Base-by-base conservation (phyloP, 2,329 filamentous ascomycete species). In the Penicillium palitans region DNA sequence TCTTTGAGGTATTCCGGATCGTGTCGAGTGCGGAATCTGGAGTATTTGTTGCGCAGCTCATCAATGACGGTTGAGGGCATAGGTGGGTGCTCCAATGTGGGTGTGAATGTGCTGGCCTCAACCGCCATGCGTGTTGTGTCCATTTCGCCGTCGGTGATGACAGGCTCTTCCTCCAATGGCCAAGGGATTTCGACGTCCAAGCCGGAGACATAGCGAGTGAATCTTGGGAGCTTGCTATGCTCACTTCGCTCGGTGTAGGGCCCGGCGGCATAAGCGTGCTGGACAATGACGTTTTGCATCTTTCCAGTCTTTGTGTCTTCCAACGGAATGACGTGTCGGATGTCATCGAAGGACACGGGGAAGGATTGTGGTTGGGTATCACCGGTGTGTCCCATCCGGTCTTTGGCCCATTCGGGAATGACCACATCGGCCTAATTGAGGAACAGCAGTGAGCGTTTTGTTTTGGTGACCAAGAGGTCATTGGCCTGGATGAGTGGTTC, bases 1-100 rank as follows among this genome's bases (percentile, higher is more conserved):
- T 80, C 78, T 64, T 80, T 80, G 52, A 93, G 75, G 72, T 89
- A 96, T 73, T 88, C 89, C 46, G 84, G 79, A 62, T 92, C 89
- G 78, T 96, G 91, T 48, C 90, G 83, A 53, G 87, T 91, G 70
- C 92, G 83, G 85, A 93, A 95, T 68, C 84, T 86, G 66, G 88
- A 90, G 82, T 88, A 96, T 72, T 87, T 89, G 80, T 90, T 89
- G 71, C 92, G 84, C 71, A 98, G 81, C 80, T 98, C 93, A 73
- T 96, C 87, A 64, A 96, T 83, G 39, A 97, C 84, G n/a, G 76
- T 78, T 31, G 81, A 77, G 6, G 93, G 92, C 83, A 96, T 91
- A 15, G 93, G 93, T 27, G 90, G 83, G 17, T 83, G 80, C 29
- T 92, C 80, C 25, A 98, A 81, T 37, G 86, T 90, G n/a, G 93